Evolutionary conservation across 1,284 basidiomycete genomes (phyloP), one percentile per base, ranked within the genome.

Genomic region (Pascua sp.): DNA sequence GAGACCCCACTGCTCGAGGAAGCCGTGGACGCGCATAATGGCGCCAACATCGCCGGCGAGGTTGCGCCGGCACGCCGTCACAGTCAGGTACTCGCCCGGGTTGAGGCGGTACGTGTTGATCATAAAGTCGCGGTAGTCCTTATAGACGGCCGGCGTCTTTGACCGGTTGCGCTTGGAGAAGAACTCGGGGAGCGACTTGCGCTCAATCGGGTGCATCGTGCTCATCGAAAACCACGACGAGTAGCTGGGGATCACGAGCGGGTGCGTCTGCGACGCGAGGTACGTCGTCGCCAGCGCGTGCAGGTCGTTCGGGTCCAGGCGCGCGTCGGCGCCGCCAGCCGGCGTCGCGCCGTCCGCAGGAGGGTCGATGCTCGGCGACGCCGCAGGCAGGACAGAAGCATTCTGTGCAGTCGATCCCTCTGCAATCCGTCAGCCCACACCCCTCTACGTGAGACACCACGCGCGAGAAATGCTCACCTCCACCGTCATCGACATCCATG

Each of bases 91-190:
- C 77, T 99, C 95, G 44, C 85, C 85, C 1, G 95, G 96, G 63
- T 96, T 85, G 49, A 99, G 82, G 45, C 95, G 84, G 79, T 98
- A 98, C 4, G 95, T 95, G 80, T 99, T 97, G 77, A 99, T 86
- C 92, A 99, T 99, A 70, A 99, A 99, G 81, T 99, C 95, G 62
- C 95, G 86, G 75, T 99, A 99, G 77, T 98, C 95, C 78, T 98
- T 98, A 83, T 98, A 99, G 65, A 98, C 91, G 37, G 89, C 84
- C 0, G 95, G 95, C 0, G 94, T 97, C 80, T 99, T 99, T 64
- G 88, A 90, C 66, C 95, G 80, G 76, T 96, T 95, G 62, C 91
- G 84, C 57, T 90, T 91, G 76, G 94, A 95, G 84, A 99, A 99
- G 83, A 98, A 99, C 78, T 99, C 95, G 43, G 95, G 96, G 32